phyloP scores from a whole-genome alignment of 306 rosid species.

The Citrullus colocynthis region DNA sequence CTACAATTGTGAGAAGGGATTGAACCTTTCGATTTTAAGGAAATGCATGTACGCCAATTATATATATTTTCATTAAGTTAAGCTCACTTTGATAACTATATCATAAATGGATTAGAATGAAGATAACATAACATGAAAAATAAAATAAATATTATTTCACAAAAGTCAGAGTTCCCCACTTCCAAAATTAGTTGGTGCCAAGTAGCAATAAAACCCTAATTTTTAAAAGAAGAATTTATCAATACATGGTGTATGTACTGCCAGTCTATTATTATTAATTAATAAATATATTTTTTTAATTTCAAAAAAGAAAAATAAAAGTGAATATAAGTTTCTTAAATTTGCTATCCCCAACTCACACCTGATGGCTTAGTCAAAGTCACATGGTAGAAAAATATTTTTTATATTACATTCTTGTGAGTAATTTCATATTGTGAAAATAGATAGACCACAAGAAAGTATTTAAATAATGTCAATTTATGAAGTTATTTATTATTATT shows the following conservation, averaged over 20 bases:
- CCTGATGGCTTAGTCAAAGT: background rate
- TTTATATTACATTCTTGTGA: background rate
- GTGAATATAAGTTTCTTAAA: background rate
- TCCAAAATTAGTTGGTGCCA: constrained; percentile 5
- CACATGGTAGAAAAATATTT: background rate
- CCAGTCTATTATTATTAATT: constrained; percentile 1
- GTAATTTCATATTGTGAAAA: background rate
- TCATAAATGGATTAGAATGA: background rate
- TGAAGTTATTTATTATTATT: background rate
- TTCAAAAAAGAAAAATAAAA: background rate
- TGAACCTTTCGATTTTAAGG: too few relatives aligned
- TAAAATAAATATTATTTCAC: background rate
- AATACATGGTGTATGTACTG: background rate
- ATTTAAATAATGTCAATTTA: background rate
- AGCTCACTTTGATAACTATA: background rate
- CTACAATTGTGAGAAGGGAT: too few relatives aligned
- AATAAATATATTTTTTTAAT: background rate
- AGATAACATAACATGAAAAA: background rate
- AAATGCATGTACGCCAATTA: too few relatives aligned
- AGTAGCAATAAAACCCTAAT: background rate
- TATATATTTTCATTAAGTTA: too few relatives aligned
- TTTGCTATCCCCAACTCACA: background rate
- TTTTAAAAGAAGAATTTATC: background rate
- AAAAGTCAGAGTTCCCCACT: background rate
- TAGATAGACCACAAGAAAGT: background rate